Evolutionary conservation across 257 asterid species (phyloP), one percentile per base, ranked within the genome.

Genomic region (Plectranthus barbatus): DNA sequence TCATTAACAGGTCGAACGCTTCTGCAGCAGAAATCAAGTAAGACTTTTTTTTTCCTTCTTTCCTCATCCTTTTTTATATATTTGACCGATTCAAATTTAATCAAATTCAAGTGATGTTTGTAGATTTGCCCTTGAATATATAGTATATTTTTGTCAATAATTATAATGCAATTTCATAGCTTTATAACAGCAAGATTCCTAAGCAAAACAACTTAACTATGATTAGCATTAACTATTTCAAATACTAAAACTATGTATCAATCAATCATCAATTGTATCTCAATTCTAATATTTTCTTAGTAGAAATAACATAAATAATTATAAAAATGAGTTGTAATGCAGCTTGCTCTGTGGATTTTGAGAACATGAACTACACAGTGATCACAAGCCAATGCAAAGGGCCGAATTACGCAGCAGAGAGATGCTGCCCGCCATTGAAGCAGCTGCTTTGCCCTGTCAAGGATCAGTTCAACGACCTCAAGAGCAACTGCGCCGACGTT

Each of bases 341-440:
- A 91, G 98, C 56, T 45, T 91, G 98, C 65, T 56, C 79, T 0
- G 72, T 91, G 66, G 81, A 91, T 70, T 75, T 91, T 51, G 88
- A 81, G 77, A 66, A 62, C 45, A 75, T 83, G 75, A 91, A 91
- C 84, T 91, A 86, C 79, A 86, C 96, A 3, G 74, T 86, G 65
- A 78, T 91, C 3, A 88, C 95, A 14, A 88, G 96, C 78, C 89
- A 80, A 44, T 91, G 98, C 84, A 91, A 88, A 61, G 95, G 98
- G 24, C 98, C 98, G 0, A 76, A 88, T 6, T 91, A 86, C 86
- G 21, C 75, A 0, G 62, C 72, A 0, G 81, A 76, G 6, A 40
- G 79, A 10, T 88, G 98, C 26, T 91, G 98, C 74, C 31, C 56
- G 0, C 84, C 95, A 0, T 76, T 88, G 39, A 82, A 81, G 79